Conservation (phyloP, 1,139 yeast genomes). For the Yamadazyma siamensis region DNA sequence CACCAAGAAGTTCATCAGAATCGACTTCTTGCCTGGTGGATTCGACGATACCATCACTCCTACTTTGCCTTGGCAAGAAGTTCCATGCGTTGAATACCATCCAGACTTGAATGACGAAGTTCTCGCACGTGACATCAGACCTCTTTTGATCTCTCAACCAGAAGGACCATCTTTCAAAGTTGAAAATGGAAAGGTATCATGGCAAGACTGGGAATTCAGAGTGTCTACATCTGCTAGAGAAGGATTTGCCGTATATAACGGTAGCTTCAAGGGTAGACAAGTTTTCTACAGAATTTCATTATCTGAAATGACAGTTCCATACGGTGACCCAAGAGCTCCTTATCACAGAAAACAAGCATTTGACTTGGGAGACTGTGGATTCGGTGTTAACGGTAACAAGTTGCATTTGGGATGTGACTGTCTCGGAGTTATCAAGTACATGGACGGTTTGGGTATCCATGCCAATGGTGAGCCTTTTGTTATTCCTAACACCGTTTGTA, state of each 20-base stretch:
- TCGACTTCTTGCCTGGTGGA: constrained; percentile 77
- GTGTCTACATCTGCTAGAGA: constrained; percentile 76
- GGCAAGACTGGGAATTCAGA: constrained; percentile 93
- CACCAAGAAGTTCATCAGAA: constrained; percentile 63
- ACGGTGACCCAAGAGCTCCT: constrained; percentile 88
- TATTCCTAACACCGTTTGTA: constrained; percentile 74
- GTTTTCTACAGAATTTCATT: constrained; percentile 74
- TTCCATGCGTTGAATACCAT: constrained; percentile 66
- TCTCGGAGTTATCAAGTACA: constrained; percentile 79
- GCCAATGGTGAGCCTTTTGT: constrained; percentile 63
- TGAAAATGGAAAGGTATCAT: constrained; percentile 60
- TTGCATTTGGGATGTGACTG: constrained; percentile 85
- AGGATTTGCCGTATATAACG: constrained; percentile 78
- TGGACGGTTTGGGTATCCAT: constrained; percentile 63
- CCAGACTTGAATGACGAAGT: constrained; percentile 67
- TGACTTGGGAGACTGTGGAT: constrained; percentile 89
- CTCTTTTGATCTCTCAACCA: constrained; percentile 74
- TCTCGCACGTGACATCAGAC: constrained; percentile 60
- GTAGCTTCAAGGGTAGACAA: constrained; percentile 77
- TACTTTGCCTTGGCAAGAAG: constrained; percentile 59
- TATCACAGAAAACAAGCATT: constrained; percentile 91
- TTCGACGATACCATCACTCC: constrained; percentile 61
- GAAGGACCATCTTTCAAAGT: constrained; percentile 81
- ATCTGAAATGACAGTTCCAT: constrained; percentile 91
- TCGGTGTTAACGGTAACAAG: constrained; percentile 75